Base-by-base conservation (phyloP, 371 early-diverging fungal species). In the Fennellomyces sp. region DNA sequence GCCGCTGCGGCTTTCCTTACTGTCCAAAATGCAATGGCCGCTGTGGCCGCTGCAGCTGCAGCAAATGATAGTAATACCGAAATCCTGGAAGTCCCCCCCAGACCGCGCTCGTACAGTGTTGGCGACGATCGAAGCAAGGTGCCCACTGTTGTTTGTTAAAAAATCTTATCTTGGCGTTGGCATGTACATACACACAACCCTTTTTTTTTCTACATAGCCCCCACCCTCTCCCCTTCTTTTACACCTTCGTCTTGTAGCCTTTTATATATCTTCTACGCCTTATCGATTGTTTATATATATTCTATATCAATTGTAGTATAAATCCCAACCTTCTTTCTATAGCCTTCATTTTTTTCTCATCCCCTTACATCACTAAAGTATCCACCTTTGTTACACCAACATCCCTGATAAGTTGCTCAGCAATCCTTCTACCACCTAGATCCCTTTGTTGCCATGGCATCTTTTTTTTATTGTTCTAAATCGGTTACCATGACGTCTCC, bases 21-120 rank as follows among this genome's bases (percentile, higher is more conserved):
- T 39, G 35, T 54, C 15, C 35, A 31, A 28, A 35, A 33, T 26
- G 55, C 55, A 21, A 35, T 35, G 31, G 55, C 55, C 3, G 45
- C 45, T 21, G 23, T 45, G 45, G 45, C 45, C 3, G 45, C 45
- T 21, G 45, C 21, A 23, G 39, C 55, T 28, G 36, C 30, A 25
- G n/a, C 13, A 5, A 35, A 53, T 25, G 8, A 45, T 25, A 3
- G 23, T 5, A 1, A 45, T 5, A 15, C 4, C 45, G 8, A 45
- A 45, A n/a, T n/a, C n/a, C n/a, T n/a, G n/a, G n/a, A n/a, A n/a
- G n/a, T n/a, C n/a, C n/a, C 45, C 5, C 7, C 45, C 25, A 45
- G 55, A 31, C 35, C 55, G 13, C 55, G 55, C 21, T 54, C 55
- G 21, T 54, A 54, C 21, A 54, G 55, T 39, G 55, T 54, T 38